A percentile compares a stretch with the other conserved stretches of the same genome.
Evolutionary conservation across 306 rosid genomes (phyloP).

Genomic region (Dryas octopetala): DNA sequence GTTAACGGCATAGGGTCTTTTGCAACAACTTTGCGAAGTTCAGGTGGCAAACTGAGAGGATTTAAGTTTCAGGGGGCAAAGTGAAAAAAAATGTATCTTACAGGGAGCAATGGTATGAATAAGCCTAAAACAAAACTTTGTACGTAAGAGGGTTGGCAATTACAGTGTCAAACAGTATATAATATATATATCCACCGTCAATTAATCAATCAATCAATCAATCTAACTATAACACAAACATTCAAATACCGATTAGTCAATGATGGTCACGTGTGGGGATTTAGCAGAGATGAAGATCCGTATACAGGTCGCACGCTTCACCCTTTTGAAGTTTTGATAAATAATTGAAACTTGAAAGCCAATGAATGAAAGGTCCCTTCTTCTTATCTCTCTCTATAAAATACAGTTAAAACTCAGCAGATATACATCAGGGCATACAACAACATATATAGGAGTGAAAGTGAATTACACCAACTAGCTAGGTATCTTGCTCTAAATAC

Average conservation of each 20-base stretch:
- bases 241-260: constrained; percentile 4
- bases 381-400: constrained; percentile 32
- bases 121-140: too few relatives aligned
- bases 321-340: neutral
- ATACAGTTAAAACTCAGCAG: neutral
- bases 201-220: neutral
- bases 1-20: too few relatives aligned
- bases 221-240: neutral
- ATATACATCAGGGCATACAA: neutral
- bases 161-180: too few relatives aligned
- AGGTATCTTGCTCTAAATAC: neutral
- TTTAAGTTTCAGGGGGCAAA: too few relatives aligned
- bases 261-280: constrained; percentile 5
- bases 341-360: neutral
- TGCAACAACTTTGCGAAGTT: too few relatives aligned
- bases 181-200: neutral
- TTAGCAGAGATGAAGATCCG: neutral
- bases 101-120: too few relatives aligned
- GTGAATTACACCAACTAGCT: neutral
- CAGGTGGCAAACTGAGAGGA: too few relatives aligned
- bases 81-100: too few relatives aligned
- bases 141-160: too few relatives aligned
- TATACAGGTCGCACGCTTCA: constrained; percentile 9
- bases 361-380: neutral
- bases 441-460: too few relatives aligned